phyloP scores from a whole-genome alignment of 176 grass and related monocot genomes.

The Raddia guianensis region DNA sequence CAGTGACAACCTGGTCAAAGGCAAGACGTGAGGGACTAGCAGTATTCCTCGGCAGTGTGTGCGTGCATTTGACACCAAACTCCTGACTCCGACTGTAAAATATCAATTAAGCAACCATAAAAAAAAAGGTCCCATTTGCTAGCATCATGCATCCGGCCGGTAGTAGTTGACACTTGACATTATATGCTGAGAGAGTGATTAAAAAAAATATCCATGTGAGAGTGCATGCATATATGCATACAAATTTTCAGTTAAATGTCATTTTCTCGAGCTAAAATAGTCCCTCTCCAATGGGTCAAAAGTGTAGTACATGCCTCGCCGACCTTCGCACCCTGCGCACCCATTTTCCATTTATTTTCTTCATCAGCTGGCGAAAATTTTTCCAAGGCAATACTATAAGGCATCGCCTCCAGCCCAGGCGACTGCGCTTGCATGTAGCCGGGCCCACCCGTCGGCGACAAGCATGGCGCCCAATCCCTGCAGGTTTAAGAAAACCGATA shows the following conservation, averaged over 20 bases:
- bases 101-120: neutral
- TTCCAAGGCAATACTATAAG: neutral
- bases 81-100: neutral
- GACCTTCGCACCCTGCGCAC: constrained; percentile 17
- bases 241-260: constrained; percentile 56
- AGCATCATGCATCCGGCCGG: neutral
- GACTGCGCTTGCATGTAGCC: too few relatives aligned
- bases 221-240: constrained; percentile 4
- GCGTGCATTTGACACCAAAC: constrained; percentile 29
- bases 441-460: too few relatives aligned
- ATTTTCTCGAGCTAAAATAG: neutral
- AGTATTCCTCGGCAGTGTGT: constrained; percentile 37
- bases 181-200: neutral
- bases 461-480: too few relatives aligned
- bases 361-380: neutral
- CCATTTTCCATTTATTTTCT: neutral
- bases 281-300: constrained; percentile 26
- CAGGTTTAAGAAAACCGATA: too few relatives aligned
- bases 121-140: neutral
- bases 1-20: constrained; percentile 29
- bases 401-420: too few relatives aligned
- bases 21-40: neutral
- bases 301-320: constrained; percentile 16
- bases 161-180: neutral
- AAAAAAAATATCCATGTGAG: neutral